phyloP scores from a whole-genome alignment of 2,329 filamentous ascomycete species.

The Cercospora sp. region DNA sequence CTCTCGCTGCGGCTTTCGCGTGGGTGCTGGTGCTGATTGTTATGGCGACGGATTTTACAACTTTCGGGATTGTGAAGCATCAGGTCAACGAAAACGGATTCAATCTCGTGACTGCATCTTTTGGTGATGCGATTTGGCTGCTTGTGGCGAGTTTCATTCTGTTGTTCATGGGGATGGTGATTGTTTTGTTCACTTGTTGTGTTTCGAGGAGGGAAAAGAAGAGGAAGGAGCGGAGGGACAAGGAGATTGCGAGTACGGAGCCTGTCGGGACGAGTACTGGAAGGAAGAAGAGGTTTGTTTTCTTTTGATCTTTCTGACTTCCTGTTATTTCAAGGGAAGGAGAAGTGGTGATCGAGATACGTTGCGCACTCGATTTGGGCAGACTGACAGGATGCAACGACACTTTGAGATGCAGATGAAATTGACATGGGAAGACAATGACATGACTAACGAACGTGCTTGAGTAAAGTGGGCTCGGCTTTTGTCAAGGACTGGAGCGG shows the following conservation, averaged over 20 bases:
- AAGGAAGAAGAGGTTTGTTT: conserved; percentile 3
- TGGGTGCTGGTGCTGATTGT: conserved; percentile 54
- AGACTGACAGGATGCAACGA: neutral
- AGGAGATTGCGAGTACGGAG: conserved; percentile 5
- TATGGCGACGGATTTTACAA: conserved; percentile 59
- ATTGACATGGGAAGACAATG: neutral
- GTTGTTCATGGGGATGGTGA: conserved; percentile 56
- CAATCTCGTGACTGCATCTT: conserved; percentile 50
- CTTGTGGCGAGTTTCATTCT: conserved; percentile 58
- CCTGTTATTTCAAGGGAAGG: neutral
- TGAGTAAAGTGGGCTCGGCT: neutral
- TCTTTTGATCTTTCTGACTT: neutral
- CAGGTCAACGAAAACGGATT: conserved; percentile 53
- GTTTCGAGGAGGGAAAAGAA: conserved; percentile 31
- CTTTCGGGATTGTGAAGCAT: conserved; percentile 56
- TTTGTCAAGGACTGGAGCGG: neutral
- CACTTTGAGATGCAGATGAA: neutral
- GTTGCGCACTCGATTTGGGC: neutral
- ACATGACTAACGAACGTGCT: neutral
- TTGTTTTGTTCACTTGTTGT: conserved; percentile 58
- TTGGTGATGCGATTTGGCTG: conserved; percentile 60
- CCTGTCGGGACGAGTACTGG: neutral
- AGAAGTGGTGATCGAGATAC: neutral
- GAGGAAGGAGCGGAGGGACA: conserved; percentile 4
- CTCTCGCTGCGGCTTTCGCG: conserved; percentile 52